Base-by-base conservation (phyloP, 2,329 filamentous ascomycete genomes). In the Immersiporthe knoxdaviesiana region DNA sequence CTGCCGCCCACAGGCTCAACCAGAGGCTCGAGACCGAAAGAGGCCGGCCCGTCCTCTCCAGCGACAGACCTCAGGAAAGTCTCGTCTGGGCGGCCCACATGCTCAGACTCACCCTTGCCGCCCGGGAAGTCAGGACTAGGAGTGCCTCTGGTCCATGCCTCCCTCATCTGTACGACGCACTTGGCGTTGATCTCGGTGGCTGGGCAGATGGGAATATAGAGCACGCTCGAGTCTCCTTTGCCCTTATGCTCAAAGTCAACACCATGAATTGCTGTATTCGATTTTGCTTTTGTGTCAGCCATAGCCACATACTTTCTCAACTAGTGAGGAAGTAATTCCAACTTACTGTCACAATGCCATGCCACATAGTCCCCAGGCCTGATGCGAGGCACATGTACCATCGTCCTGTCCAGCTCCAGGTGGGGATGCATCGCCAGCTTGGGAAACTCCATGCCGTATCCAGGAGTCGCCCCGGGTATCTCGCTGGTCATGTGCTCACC, bases 201-300 rank as follows among this genome's bases (percentile, higher is more conserved):
- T 0, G 94, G 94, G 67, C 92, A 96, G 0, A 92, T 90, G 0
- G 94, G 94, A 67, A 97, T 97, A 75, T 97, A 97, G 70, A 97
- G 76, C 0, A 97, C 94, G 74, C 90, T 94, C 0, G 92, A 93
- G 78, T 97, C 94, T 0, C 82, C 79, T 1, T 80, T 83, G 1
- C 94, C 95, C 1, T 79, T 79, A 77, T 97, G 94, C 1, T 90
- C 83, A 73, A 88, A 90, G 80, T 97, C 94, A 0, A 97, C 94
- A 0, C 93, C 88, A 77, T 97, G 94, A 63, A 97, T 91, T 3
- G 81, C 84, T 72, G 30, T 1, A n/a, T n/a, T n/a, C n/a, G 7
- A 11, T 7, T 27, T 44, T 12, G 2, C n/a, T n/a, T n/a, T 32
- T 41, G 12, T 37, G 65, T 67, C 14, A 70, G 70, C 18, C 3